Base-by-base conservation (phyloP, 2,329 filamentous ascomycete genomes). In the Nemania abortiva region DNA sequence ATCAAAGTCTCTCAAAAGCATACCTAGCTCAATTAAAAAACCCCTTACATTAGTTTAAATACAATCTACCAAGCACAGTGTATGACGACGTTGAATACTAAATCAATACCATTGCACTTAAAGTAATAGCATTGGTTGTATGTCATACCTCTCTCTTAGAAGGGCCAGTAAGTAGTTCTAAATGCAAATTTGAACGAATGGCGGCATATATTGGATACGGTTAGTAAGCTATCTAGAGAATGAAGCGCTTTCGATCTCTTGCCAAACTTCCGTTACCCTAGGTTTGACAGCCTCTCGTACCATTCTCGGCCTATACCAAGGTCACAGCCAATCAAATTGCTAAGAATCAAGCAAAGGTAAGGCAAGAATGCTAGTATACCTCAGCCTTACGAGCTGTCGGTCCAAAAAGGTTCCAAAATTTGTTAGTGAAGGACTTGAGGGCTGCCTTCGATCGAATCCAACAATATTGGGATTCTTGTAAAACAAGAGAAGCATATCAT, bases 291-390 rank as follows among this genome's bases (percentile, higher is more conserved):
- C 65, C 66, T 68, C 65, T 69, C 58, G 63, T 69, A 68, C 67
- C 66, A 69, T 68, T 70, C 66, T 69, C 57, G 68, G 70, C 71
- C 70, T 77, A 77, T 77, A 76, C 76, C 76, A 77, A 77, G 71
- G 72, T 68, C 34, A 70, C 69, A 68, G 63, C 71, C 74, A 74
- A 72, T 68, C 57, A 63, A 65, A 62, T 68, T 75, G 70, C 70
- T 72, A 70, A 62, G 72, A 72, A 64, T 63, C 57, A 65, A 71
- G 66, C 71, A 73, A 70, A 65, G 66, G 70, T 68, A 72, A 69
- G 68, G 68, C 69, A 68, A 67, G 70, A 34, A 65, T 69, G 58
- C 47, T 69, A 59, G 54, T 67, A 68, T 72, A 63, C 61, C 55
- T 66, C 69, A 65, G 68, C 70, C 58, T 70, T 54, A 50, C 31